Conservation (phyloP, 106 monocot species). For the Dactylorhiza incarnata region DNA sequence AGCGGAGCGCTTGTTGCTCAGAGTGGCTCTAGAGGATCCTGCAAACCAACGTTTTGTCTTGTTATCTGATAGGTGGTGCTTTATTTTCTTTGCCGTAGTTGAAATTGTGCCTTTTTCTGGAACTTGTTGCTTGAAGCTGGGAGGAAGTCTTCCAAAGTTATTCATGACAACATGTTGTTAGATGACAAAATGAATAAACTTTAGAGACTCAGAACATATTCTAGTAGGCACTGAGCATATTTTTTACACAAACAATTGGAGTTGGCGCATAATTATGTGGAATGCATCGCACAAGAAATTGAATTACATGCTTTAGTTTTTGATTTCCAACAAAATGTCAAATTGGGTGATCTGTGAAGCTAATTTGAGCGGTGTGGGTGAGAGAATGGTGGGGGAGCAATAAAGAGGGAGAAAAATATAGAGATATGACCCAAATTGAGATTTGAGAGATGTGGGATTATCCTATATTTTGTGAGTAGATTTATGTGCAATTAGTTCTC, state of each 20-base stretch:
- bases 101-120: conserved; percentile 1
- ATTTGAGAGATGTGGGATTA: background rate
- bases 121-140: background rate
- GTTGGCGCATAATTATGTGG: too few relatives aligned
- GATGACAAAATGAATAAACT: background rate
- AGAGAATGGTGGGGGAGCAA: too few relatives aligned
- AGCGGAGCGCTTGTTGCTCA: conserved; percentile 67
- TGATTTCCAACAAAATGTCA: too few relatives aligned
- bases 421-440: background rate
- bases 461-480: background rate
- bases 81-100: background rate
- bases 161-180: background rate
- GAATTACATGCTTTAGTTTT: too few relatives aligned
- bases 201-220: background rate
- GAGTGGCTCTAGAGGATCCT: conserved; percentile 62
- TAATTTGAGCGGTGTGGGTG: too few relatives aligned
- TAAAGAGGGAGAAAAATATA: background rate
- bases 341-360: too few relatives aligned
- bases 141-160: background rate
- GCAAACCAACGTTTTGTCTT: conserved; percentile 85
- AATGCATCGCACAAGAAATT: too few relatives aligned
- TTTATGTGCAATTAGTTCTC: background rate
- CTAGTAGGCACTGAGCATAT: too few relatives aligned
- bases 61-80: conserved; percentile 72
- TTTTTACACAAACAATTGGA: too few relatives aligned